phyloP scores from a whole-genome alignment of 225 moss, liverwort and hornwort genomes.

The Pleurozium schreberi region DNA sequence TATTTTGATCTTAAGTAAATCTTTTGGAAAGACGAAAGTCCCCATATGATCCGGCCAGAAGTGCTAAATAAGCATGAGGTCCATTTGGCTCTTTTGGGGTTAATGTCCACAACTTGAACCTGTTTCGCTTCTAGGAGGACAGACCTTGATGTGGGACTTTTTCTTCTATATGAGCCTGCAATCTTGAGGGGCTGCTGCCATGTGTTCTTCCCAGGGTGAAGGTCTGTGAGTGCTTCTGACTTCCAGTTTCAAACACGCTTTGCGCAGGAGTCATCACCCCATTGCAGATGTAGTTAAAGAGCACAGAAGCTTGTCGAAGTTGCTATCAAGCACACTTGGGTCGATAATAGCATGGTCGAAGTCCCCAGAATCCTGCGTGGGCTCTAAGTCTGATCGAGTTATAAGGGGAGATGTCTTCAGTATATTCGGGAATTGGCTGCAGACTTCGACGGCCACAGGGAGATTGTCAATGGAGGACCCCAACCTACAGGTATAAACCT shows the following conservation, averaged over 20 bases:
- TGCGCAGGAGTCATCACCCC: constrained; percentile 66
- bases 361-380: constrained; percentile 21
- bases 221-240: not conserved
- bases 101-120: not conserved
- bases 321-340: constrained; percentile 66
- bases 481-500: constrained; percentile 67
- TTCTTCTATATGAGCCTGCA: not conserved
- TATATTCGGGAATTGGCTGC: constrained; percentile 83
- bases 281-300: constrained; percentile 75
- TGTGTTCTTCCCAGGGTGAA: not conserved
- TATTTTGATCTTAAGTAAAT: not conserved
- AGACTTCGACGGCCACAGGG: constrained; percentile 94
- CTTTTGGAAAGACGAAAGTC: not conserved
- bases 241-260: not conserved
- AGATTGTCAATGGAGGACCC: constrained; percentile 95
- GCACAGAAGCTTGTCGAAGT: constrained; percentile 80
- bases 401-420: constrained; percentile 24
- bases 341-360: constrained; percentile 69
- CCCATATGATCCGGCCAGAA: not conserved
- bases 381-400: not conserved
- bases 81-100: not conserved
- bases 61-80: not conserved
- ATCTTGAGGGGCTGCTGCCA: not conserved
- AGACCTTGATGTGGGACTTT: not conserved
- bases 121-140: not conserved